These are phyloP conservation scores for Microdochium bolleyi DNA, from an alignment of 2,329 filamentous ascomycete genomes.

Conservation along the genomic window DNA sequence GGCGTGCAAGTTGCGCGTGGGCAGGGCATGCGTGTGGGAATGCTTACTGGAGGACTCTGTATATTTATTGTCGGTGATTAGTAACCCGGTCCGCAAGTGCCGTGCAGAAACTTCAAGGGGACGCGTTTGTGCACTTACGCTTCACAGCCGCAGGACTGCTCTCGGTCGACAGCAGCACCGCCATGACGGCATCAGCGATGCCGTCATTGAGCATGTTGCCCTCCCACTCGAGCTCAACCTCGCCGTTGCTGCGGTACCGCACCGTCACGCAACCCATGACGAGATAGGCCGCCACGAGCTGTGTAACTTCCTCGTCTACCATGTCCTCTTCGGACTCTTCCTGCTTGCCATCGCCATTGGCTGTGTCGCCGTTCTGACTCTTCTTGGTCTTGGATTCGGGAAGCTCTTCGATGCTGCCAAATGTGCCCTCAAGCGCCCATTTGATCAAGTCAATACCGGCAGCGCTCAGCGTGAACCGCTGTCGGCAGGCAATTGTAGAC, in stretches of 20 bases:
- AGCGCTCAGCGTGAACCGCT: constrained; percentile 78
- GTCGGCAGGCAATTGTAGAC: constrained; percentile 87
- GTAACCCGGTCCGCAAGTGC: constrained; percentile 2
- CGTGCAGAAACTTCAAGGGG: background rate
- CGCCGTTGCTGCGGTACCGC: constrained; percentile 66
- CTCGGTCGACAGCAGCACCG: constrained; percentile 84
- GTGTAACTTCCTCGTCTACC: constrained; percentile 56
- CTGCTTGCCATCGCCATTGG: constrained; percentile 27
- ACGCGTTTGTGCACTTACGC: constrained; percentile 44
- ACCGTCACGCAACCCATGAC: constrained; percentile 90
- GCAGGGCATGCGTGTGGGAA: constrained; percentile 40
- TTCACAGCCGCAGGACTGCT: constrained; percentile 92
- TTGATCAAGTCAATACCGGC: constrained; percentile 86
- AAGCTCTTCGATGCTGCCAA: constrained; percentile 73
- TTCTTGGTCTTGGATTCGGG: constrained; percentile 39
- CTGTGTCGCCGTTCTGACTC: constrained; percentile 26
- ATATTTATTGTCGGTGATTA: constrained; percentile 14
- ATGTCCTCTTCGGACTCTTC: constrained; percentile 36
- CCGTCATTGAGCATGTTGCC: constrained; percentile 96
- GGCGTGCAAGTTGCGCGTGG: constrained; percentile 63
- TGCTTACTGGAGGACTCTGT: constrained; percentile 53
- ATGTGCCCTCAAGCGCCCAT: constrained; percentile 92
- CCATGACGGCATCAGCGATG: constrained; percentile 95
- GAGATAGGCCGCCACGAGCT: constrained; percentile 48
- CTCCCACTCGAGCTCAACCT: constrained; percentile 92